Evolutionary conservation across 1,284 basidiomycete species (phyloP).

Genomic region (Mycena citricolor): DNA sequence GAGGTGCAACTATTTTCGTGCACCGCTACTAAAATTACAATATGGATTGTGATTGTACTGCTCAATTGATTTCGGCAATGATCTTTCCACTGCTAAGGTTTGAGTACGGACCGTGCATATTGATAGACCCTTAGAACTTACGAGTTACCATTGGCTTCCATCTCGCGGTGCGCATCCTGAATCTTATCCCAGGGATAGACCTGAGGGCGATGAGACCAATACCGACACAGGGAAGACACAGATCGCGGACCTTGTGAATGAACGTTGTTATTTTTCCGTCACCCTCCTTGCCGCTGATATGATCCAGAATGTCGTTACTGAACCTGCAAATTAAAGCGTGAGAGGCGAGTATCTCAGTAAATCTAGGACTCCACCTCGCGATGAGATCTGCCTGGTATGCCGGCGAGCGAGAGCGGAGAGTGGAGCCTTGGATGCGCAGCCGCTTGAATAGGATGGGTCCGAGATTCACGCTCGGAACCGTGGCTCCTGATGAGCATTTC

Average conservation of each 20-base stretch:
- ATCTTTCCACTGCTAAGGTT: constrained; percentile 53
- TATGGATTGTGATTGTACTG: no score
- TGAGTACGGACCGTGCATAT: constrained; percentile 1
- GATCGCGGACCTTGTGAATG: constrained; percentile 64
- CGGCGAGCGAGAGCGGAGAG: constrained; percentile 75
- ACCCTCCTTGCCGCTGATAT: constrained; percentile 59
- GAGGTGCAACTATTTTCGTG: no score
- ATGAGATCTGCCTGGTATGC: constrained; percentile 84
- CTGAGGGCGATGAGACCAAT: constrained; percentile 35
- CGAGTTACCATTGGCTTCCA: constrained; percentile 83
- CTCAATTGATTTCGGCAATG: constrained; percentile 46
- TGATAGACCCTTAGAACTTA: constrained; percentile 29
- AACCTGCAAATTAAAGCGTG: constrained; percentile 35
- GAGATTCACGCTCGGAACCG: constrained; percentile 66
- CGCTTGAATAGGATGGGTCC: constrained; percentile 80
- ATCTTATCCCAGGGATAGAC: constrained; percentile 86
- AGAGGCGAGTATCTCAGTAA: background rate
- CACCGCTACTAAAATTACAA: no score
- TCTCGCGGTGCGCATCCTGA: constrained; percentile 81
- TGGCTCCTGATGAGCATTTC: constrained; percentile 50
- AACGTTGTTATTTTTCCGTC: constrained; percentile 68
- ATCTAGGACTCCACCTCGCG: constrained; percentile 43
- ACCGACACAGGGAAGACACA: constrained; percentile 14
- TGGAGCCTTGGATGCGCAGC: constrained; percentile 87
- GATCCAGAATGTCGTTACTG: constrained; percentile 45